A percentile compares a stretch with the other conserved stretches of the same genome.
These are phyloP conservation scores for Platanthera zijinensis DNA, from an alignment of 106 monocot species.

Conservation along the genomic window DNA sequence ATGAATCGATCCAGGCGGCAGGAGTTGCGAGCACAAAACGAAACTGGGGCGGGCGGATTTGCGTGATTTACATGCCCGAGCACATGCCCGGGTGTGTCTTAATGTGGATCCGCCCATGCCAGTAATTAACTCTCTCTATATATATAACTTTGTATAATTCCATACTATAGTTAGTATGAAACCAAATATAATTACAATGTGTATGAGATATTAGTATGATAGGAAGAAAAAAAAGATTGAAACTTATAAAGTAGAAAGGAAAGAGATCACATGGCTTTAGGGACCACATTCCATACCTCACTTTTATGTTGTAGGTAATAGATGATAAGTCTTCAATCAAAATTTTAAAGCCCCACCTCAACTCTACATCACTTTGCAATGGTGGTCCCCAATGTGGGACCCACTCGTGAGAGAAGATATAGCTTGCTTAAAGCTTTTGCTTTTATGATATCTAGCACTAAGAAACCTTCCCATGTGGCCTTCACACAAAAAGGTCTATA, in stretches of 20 bases:
- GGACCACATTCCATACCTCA: conserved; percentile 1
- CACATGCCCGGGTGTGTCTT: too few species aligned
- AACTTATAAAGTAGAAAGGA: neutral
- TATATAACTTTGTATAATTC: too few species aligned
- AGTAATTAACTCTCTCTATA: too few species aligned
- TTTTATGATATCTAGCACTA: neutral
- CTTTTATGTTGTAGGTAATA: neutral
- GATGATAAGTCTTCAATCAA: neutral
- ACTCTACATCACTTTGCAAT: neutral
- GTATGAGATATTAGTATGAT: too few species aligned
- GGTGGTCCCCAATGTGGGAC: neutral
- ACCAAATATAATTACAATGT: too few species aligned
- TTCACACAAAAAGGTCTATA: neutral
- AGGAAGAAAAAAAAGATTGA: neutral
- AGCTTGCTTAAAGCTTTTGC: neutral
- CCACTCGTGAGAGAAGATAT: neutral
- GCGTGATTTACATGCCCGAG: too few species aligned
- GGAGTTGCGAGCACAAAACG: too few species aligned
- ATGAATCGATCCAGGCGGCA: too few species aligned
- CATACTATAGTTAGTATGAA: too few species aligned
- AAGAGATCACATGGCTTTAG: neutral
- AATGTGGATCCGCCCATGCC: too few species aligned
- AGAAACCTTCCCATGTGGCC: conserved; percentile 2
- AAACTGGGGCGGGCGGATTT: too few species aligned
- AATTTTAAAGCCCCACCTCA: neutral